A percentile compares a stretch with the other conserved stretches of the same genome.
Conservation (phyloP, 2,329 filamentous ascomycete genomes). For the Fusarium sublunatum region DNA sequence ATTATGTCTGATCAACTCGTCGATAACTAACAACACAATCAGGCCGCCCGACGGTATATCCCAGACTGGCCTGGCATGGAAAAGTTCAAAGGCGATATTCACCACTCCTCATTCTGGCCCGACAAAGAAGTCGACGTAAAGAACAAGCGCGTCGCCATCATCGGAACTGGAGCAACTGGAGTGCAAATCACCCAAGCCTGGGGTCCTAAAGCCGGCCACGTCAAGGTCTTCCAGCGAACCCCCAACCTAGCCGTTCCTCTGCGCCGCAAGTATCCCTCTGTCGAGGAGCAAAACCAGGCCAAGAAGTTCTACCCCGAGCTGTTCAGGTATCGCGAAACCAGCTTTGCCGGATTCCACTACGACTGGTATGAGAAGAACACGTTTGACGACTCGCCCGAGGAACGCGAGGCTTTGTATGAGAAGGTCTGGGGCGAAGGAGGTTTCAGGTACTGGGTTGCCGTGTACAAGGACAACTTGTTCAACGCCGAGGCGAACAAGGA, state of each 20-base stretch:
- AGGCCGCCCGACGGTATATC: constrained; percentile 66
- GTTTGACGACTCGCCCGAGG: constrained; percentile 63
- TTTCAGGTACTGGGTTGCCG: constrained; percentile 65
- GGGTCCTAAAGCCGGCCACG: constrained; percentile 61
- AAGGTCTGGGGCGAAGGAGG: constrained; percentile 63
- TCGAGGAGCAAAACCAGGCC: constrained; percentile 54
- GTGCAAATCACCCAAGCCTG: constrained; percentile 73
- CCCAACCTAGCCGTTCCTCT: constrained; percentile 74
- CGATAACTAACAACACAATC: not conserved
- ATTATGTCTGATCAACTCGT: not conserved
- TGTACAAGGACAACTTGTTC: constrained; percentile 64
- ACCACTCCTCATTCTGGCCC: constrained; percentile 72
- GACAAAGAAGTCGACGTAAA: constrained; percentile 65
- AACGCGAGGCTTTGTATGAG: constrained; percentile 62
- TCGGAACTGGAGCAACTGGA: constrained; percentile 73
- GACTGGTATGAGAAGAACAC: constrained; percentile 66
- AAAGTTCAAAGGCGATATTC: constrained; percentile 68
- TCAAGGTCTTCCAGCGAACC: constrained; percentile 74
- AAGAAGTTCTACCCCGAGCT: constrained; percentile 62
- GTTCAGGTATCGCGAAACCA: constrained; percentile 63
- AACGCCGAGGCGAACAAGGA: constrained; percentile 61
- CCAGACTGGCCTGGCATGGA: constrained; percentile 70
- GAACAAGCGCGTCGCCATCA: constrained; percentile 69
- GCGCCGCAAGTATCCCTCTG: constrained; percentile 58
- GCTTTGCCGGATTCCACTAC: constrained; percentile 70